phyloP scores from a whole-genome alignment of 2,329 filamentous ascomycete species.

The Aspergillus sp. region DNA sequence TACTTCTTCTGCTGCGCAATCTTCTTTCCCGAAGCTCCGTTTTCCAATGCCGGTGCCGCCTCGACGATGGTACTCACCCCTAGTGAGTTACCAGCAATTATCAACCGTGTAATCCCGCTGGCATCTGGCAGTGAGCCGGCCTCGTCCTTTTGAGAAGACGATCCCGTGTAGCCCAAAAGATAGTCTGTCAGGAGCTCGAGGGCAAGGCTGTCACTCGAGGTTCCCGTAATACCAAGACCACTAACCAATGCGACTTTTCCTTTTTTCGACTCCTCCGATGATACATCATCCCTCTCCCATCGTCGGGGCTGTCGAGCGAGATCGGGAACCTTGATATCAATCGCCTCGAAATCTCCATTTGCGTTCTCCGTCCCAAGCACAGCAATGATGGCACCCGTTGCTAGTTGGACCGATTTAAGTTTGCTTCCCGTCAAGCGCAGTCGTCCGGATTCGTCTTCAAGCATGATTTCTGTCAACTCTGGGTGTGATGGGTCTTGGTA shows the following conservation, averaged over 20 bases:
- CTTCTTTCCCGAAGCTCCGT: conserved; percentile 31
- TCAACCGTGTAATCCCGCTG: conserved; percentile 71
- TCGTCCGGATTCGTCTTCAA: conserved; percentile 94
- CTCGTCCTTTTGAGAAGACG: conserved; percentile 50
- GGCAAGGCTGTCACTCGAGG: conserved; percentile 70
- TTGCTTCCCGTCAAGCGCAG: conserved; percentile 72
- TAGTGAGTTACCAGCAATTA: conserved; percentile 91
- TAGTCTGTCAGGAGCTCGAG: conserved; percentile 81
- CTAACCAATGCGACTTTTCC: conserved; percentile 85
- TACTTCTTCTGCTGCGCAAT: conserved; percentile 72
- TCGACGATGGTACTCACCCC: conserved; percentile 38
- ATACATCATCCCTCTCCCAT: conserved; percentile 63
- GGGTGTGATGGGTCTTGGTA: conserved; percentile 61
- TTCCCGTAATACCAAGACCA: conserved; percentile 78
- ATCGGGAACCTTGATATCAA: conserved; percentile 87
- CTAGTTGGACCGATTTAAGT: conserved; percentile 68
- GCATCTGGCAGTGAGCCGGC: conserved; percentile 48
- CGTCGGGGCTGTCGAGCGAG: conserved; percentile 77
- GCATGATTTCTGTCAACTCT: conserved; percentile 65
- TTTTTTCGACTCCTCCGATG: conserved; percentile 32
- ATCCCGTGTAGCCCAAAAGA: conserved; percentile 76
- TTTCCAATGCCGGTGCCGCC: conserved; percentile 25
- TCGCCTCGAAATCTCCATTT: conserved; percentile 87
- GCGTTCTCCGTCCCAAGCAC: conserved; percentile 91
- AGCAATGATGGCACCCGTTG: conserved; percentile 92